Base-by-base conservation (phyloP, 768 basidiomycete species). In the Rhizopogon vesiculosus region DNA sequence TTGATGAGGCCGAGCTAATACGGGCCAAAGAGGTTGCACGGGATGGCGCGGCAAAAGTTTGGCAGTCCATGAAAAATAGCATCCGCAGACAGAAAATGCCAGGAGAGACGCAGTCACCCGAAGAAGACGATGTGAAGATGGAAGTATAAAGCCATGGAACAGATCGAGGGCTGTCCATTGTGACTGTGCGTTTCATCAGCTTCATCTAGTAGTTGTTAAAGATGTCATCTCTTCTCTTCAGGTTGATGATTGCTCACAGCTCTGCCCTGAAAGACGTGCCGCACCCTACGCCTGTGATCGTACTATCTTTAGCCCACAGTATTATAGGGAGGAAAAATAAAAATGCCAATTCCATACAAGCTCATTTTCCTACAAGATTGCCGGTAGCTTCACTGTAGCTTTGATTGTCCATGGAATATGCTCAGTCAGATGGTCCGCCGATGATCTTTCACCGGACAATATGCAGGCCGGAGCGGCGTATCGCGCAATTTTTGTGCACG, bases 11-110 rank as follows among this genome's bases (percentile, higher is more conserved):
- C 1, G 76, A 77, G 12, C 61, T 86, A 8, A 60, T 65, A 13
- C 56, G 65, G n/a, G 85, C 81, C 3, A 75, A 72, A 56, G 72
- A 73, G n/a, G 61, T 84, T 35, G 86, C 85, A 1, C 66, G 66
- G 56, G 59, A 55, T 4, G 81, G 79, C 4, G 83, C 82, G 0
- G 56, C 58, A 10, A 56, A 58, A 3, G 77, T 89, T 2, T 84
- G 83, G 74, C 59, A 57, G 45, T 66, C 64, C 29, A 75, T 86
- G 63, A 81, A 79, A 66, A 59, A 68, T 46, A 77, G 73, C 52
- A 49, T 49, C 16, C 33, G 35, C 15, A 35, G 5, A 22, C 48
- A 49, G 15, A 22, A 49, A 25, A 25, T 38, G 22, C 42, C 83
- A n/a, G 62, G 57, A 33, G 43, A 45, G 35, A 49, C 59, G 49